Evolutionary conservation across 2,329 filamentous ascomycete genomes (phyloP), one percentile per base, ranked within the genome.

Genomic region (Penicillium olsonii): DNA sequence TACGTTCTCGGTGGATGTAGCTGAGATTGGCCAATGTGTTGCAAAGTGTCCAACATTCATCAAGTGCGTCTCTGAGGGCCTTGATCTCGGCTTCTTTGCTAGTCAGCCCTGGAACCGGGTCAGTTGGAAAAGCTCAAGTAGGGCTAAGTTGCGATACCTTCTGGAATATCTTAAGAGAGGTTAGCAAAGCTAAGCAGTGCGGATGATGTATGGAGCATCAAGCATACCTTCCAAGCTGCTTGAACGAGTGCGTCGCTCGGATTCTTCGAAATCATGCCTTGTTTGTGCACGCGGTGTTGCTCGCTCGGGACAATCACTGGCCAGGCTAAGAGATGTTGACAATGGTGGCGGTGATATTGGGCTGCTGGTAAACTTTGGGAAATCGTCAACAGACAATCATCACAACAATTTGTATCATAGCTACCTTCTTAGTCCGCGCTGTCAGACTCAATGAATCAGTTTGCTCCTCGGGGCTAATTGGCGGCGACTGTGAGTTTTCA

Each of bases 41-140:
- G 75, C 92, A 96, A 12, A 96, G 75, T 0, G 87, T 95, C 92
- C 92, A 96, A 70, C 91, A 96, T 73, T 96, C 90, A 54, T 87
- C 84, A 14, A 96, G 77, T 2, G 91, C 90, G 24, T 83, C 84
- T 54, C 83, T 84, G n/a, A 96, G 75, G 7, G 87, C 86, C 52
- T 80, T 82, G 26, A 79, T 78, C 62, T 79, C 78, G 38, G 82
- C 75, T 48, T 85, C 79, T 24, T 78, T 77, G 48, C 86, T 78
- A 2, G 66, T 63, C 26, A 70, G 56, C 17, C 70, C 72, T 67
- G 75, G 39, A 18, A 57, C 45, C 15, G 50, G 40, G 27, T 67
- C 53, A 47, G 62, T 56, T 53, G 54, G 50, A 53, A 54, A 42
- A 62, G 62, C 53, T 61, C 60, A 62, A 50, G 26, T 29, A 19